Percentiles rank a stretch among this genome's conserved stretches.
phyloP scores from a whole-genome alignment of 2,329 filamentous ascomycete species.

The Botrytis cinerea region DNA sequence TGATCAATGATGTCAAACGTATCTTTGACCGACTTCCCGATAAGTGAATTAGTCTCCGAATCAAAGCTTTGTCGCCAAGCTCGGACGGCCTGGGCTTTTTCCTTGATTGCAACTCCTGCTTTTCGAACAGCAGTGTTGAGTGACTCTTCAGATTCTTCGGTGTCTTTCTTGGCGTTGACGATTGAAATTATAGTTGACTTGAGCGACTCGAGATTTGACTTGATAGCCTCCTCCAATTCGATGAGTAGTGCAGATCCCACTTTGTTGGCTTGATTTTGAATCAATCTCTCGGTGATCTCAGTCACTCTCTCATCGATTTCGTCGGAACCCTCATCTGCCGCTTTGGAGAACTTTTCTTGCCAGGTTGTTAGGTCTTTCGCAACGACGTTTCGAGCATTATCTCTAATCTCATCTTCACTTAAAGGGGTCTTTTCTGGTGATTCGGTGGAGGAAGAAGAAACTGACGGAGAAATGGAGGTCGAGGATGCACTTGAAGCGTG shows the following conservation, averaged over 20 bases:
- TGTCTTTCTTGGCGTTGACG: slow-evolving; percentile 50
- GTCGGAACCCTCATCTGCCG: slow-evolving; percentile 79
- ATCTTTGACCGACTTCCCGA: slow-evolving; percentile 60
- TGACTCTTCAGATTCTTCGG: slow-evolving; percentile 54
- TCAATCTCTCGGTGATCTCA: slow-evolving; percentile 71
- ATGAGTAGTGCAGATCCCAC: slow-evolving; percentile 67
- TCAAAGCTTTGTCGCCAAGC: slow-evolving; percentile 64
- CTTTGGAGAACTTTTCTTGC: slow-evolving; percentile 85
- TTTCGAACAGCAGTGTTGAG: slow-evolving; percentile 56
- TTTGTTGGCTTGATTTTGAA: slow-evolving; percentile 64
- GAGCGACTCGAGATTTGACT: slow-evolving; percentile 63
- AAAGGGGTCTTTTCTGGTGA: slow-evolving; percentile 39
- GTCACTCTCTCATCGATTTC: slow-evolving; percentile 63
- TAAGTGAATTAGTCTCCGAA: slow-evolving; percentile 55
- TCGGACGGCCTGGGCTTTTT: slow-evolving; percentile 63
- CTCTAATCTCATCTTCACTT: slow-evolving; percentile 55
- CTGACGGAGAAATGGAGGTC: slow-evolving; percentile 22
- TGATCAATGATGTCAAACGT: slow-evolving; percentile 69
- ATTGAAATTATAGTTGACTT: slow-evolving; percentile 68
- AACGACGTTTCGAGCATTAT: slow-evolving; percentile 66
- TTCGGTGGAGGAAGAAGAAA: slow-evolving; percentile 36
- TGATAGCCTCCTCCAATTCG: slow-evolving; percentile 67
- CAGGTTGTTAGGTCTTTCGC: slow-evolving; percentile 77
- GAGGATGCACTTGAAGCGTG: slow-evolving; percentile 31
- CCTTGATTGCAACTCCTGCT: slow-evolving; percentile 62